Conservation (phyloP, 495 filamentous ascomycete genomes). For the Aeminium ludgeri region DNA sequence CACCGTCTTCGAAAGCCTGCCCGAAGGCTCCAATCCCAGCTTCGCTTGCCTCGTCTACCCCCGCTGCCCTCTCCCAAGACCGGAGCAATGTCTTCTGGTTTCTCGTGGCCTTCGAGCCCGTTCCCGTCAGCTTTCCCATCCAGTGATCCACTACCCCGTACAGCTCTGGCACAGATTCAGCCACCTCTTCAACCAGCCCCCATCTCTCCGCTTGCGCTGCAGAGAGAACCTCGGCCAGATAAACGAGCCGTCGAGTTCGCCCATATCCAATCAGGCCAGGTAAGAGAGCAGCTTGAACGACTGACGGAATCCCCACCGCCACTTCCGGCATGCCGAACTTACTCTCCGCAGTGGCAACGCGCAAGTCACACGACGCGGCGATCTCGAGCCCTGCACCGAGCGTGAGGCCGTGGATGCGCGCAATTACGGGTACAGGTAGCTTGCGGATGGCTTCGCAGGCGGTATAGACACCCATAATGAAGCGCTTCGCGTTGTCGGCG, state of each 20-base stretch:
- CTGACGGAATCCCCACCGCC: slow-evolving; percentile 14
- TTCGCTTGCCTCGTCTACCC: slow-evolving; percentile 9
- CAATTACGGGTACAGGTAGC: slow-evolving; percentile 15
- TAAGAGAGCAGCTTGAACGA: slow-evolving; percentile 15
- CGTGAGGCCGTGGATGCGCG: slow-evolving; percentile 10
- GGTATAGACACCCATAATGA: slow-evolving; percentile 11
- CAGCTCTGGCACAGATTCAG: slow-evolving; percentile 5
- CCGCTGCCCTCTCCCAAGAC: slow-evolving; percentile 14
- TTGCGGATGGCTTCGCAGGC: slow-evolving; percentile 14
- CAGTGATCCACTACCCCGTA: slow-evolving; percentile 7
- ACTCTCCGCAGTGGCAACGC: slow-evolving; percentile 8
- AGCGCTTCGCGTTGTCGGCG: slow-evolving; percentile 3
- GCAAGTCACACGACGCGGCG: slow-evolving; percentile 13
- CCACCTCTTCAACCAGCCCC: slow-evolving; percentile 15
- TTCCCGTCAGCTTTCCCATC: slow-evolving; percentile 4
- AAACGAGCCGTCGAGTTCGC: slow-evolving; percentile 12
- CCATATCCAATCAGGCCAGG: slow-evolving; percentile 15
- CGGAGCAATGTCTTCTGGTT: slow-evolving; percentile 13
- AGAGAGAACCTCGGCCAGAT: slow-evolving; percentile 13
- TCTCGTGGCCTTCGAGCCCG: slow-evolving; percentile 11
- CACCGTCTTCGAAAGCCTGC: slow-evolving; percentile 11
- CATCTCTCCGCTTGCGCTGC: slow-evolving; percentile 11
- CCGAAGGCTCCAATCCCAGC: slow-evolving; percentile 16
- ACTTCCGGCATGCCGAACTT: slow-evolving; percentile 18
- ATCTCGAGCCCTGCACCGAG: slow-evolving; percentile 18